A percentile compares a stretch with the other conserved stretches of the same genome.
phyloP scores from a whole-genome alignment of 495 filamentous ascomycete genomes.

The Aeminium ludgeri region DNA sequence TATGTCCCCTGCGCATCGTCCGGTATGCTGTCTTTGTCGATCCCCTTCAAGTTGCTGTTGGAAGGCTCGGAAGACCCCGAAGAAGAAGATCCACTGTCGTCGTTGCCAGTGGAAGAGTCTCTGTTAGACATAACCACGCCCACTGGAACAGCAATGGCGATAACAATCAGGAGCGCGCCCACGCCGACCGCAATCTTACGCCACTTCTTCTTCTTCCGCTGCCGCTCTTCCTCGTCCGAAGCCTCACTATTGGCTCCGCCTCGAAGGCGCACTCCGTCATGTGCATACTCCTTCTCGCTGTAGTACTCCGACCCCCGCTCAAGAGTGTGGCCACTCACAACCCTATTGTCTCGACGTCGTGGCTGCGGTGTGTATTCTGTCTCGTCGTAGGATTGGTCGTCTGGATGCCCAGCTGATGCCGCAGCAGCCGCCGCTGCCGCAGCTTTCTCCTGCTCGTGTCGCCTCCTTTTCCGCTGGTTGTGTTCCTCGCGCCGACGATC shows the following conservation, averaged over 20 bases:
- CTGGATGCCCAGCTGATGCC: not conserved
- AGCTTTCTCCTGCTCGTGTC: constrained; percentile 23
- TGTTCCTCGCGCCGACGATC: constrained; percentile 17
- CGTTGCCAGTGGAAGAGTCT: constrained; percentile 40
- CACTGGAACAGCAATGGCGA: constrained; percentile 57
- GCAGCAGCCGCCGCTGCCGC: constrained; percentile 2
- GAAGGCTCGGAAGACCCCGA: constrained; percentile 24
- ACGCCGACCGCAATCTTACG: constrained; percentile 30
- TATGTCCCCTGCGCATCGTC: constrained; percentile 51
- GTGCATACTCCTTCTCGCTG: constrained; percentile 19
- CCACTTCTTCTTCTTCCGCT: constrained; percentile 19
- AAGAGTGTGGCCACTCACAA: constrained; percentile 24
- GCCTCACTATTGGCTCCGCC: constrained; percentile 15
- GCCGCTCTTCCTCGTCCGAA: constrained; percentile 20
- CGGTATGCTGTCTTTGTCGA: constrained; percentile 49
- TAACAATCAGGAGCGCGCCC: constrained; percentile 42
- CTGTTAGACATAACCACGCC: constrained; percentile 39
- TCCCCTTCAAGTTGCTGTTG: constrained; percentile 39
- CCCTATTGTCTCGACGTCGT: constrained; percentile 17
- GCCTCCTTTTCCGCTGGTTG: constrained; percentile 13
- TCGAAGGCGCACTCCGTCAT: constrained; percentile 18
- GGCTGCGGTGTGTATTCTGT: constrained; percentile 5
- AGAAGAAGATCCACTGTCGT: constrained; percentile 10
- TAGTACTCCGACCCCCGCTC: constrained; percentile 21
- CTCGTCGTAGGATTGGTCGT: constrained; percentile 9